Conservation (phyloP, 139 green algal genomes). For the Chlamydomonas eustigma region DNA sequence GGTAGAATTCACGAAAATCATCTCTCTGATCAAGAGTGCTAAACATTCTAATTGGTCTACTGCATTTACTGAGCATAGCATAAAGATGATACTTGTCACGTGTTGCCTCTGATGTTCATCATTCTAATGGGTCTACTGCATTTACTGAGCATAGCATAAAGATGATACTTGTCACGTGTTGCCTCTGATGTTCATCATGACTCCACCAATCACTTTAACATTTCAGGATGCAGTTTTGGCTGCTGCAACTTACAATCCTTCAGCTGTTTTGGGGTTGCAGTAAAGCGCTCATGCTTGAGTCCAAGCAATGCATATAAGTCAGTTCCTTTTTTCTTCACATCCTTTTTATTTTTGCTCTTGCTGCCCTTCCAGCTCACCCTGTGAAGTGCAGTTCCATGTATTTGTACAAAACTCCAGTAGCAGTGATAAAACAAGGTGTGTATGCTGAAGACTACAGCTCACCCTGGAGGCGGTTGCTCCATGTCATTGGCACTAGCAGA, state of each 20-base stretch:
- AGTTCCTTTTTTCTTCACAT: constrained; percentile 48
- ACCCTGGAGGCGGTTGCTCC: neutral
- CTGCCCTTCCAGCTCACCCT: constrained; percentile 61
- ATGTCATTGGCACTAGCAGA: neutral
- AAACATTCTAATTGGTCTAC: no score
- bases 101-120: no score
- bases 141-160: no score
- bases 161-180: no score
- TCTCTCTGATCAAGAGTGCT: no score
- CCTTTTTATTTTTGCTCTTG: constrained; percentile 70
- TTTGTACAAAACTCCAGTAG: neutral
- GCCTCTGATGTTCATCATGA: no score
- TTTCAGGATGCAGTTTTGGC: neutral
- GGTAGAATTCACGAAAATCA: no score
- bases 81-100: no score
- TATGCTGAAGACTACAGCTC: neutral
- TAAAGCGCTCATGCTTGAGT: constrained; percentile 79
- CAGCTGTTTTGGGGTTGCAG: constrained; percentile 73
- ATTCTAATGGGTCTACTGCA: no score
- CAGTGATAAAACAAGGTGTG: neutral
- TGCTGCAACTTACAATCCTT: constrained; percentile 49
- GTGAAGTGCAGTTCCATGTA: neutral
- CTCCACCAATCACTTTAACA: neutral
- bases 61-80: no score
- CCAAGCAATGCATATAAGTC: constrained; percentile 86